Evolutionary conservation across 2,329 filamentous ascomycete genomes (phyloP).

Genomic region (Verticillium klebahnii): DNA sequence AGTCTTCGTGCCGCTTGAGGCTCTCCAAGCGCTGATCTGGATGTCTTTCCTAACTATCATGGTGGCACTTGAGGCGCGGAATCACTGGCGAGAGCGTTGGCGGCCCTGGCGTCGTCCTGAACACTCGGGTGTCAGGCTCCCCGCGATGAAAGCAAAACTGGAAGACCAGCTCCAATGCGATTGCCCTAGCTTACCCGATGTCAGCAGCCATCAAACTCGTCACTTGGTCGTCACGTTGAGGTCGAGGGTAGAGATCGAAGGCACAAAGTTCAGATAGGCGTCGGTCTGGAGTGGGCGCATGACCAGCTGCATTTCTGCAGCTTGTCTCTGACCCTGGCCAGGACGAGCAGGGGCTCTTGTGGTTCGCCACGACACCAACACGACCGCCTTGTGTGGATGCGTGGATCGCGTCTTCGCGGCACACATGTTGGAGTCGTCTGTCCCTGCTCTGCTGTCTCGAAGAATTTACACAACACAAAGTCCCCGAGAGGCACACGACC

Average conservation of each 20-base stretch:
- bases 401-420: neutral
- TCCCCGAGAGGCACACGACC: neutral
- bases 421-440: neutral
- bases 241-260: neutral
- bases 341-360: neutral
- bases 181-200: neutral
- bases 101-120: neutral
- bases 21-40: neutral
- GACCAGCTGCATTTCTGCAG: neutral
- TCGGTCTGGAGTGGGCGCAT: neutral
- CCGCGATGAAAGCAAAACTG: neutral
- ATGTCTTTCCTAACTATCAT: neutral
- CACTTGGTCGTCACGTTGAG: neutral
- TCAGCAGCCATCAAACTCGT: neutral
- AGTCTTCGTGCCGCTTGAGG: neutral
- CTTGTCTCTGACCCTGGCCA: neutral
- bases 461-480: neutral
- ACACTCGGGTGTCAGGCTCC: neutral
- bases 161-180: neutral
- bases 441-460: neutral
- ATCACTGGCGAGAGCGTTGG: neutral
- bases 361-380: neutral
- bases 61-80: too few relatives aligned
- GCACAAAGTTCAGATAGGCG: neutral
- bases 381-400: neutral